Base-by-base conservation (phyloP, 2,329 filamentous ascomycete genomes). In the Venturia oleaginea region DNA sequence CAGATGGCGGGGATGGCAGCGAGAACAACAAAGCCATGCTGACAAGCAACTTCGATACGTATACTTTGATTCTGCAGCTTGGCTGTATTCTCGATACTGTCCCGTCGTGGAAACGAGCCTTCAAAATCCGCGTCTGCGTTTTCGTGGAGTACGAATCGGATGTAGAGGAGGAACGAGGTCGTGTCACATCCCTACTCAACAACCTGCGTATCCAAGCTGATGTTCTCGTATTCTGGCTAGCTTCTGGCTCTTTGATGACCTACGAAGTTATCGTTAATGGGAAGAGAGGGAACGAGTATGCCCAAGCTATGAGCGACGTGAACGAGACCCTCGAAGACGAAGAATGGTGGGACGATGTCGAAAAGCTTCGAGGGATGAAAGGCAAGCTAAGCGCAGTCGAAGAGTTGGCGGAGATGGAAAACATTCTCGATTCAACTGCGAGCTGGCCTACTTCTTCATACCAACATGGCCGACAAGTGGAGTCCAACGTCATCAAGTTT, bases 41-140 rank as follows among this genome's bases (percentile, higher is more conserved):
- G 64, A 95, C 91, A 0, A 94, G 90, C 0, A 96, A 96, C 68
- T 95, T 96, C 73, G 91, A 96, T 73, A 96, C 91, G 0, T 95
- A 92, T 82, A 85, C 91, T 0, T 79, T 95, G n/a, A 94, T 95
- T 66, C 79, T 95, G 3, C 91, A 95, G 69, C 81, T 95, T 11
- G 91, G 92, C 0, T 93, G 90, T 69, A 95, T 96, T 65, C 76
- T 96, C 1, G 85, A 88, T 67, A 94, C 89, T 1, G 90, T 94
- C 0, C 87, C 88, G 2, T 85, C 87, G 0, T 96, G 91, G 90
- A 90, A 88, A 70, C 85, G 84, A 62, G 83, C 81, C 0, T 94
- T 90, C 72, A 82, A 79, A 48, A 76, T 95, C 8, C 86, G 91
- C 46, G 89, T 96, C 4, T 84, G 89, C 63, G 91, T 95, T 0